A percentile compares a stretch with the other conserved stretches of the same genome.
phyloP scores from a whole-genome alignment of 441 rosid genomes.

The Populus trichocarpa region DNA sequence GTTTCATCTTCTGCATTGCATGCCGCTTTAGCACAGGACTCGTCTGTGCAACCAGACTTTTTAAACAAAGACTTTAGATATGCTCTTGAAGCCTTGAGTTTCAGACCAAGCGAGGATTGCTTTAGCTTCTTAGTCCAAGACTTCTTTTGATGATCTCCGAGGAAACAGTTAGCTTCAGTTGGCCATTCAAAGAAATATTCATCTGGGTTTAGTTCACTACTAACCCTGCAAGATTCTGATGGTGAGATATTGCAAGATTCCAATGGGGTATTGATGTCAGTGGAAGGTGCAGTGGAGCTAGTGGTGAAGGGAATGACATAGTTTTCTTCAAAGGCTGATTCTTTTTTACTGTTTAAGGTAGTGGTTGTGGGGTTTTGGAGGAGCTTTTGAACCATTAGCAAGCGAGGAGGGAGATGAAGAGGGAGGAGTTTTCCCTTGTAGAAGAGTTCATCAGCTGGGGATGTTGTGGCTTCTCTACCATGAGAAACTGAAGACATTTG shows the following conservation, averaged over 20 bases:
- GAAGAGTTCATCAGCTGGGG: conserved; percentile 96
- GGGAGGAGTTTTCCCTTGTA: conserved; percentile 93
- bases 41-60: conserved; percentile 54
- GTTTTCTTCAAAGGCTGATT: conserved; percentile 21
- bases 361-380: conserved; percentile 35
- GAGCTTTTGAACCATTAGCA: conserved; percentile 71
- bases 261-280: conserved; percentile 24
- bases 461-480: conserved; percentile 35
- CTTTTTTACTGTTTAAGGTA: conserved; percentile 9
- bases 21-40: conserved; percentile 38
- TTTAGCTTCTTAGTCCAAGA: conserved; percentile 61
- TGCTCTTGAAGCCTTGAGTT: conserved; percentile 68
- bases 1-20: conserved; percentile 21
- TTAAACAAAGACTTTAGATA: conserved; percentile 58
- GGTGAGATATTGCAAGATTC: conserved; percentile 44
- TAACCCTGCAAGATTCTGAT: conserved; percentile 54
- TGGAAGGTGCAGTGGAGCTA: conserved; percentile 25
- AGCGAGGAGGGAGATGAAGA: conserved; percentile 82
- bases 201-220: conserved; percentile 50
- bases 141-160: conserved; percentile 27
- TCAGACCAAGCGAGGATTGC: conserved; percentile 51
- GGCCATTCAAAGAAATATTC: conserved; percentile 66
- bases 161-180: conserved; percentile 38
- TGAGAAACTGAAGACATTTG: conserved; percentile 53
- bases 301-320: conserved; percentile 17